A percentile compares a stretch with the other conserved stretches of the same genome.
These are phyloP conservation scores for Cardamine resedifolia DNA, from an alignment of 345 rosid genomes.

Conservation along the genomic window DNA sequence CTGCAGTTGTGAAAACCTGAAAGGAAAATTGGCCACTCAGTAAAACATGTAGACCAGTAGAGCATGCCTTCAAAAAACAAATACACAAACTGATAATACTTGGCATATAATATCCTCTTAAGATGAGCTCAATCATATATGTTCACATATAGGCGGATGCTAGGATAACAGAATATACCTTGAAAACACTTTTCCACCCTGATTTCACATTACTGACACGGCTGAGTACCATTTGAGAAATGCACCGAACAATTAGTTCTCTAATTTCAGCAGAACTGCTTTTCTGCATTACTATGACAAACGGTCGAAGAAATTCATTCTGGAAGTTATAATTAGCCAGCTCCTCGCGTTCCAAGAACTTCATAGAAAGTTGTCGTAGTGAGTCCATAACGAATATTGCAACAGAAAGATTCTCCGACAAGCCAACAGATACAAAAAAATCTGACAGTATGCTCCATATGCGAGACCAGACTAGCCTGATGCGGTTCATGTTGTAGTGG, in stretches of 20 bases:
- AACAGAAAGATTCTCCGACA: slow-evolving; percentile 94
- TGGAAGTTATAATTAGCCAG: slow-evolving; percentile 96
- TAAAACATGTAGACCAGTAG: slow-evolving; percentile 18
- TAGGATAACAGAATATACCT: slow-evolving; percentile 51
- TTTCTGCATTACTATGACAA: slow-evolving; percentile 93
- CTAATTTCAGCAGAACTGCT: slow-evolving; percentile 81
- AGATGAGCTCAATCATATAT: slow-evolving; percentile 11
- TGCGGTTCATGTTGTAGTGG: slow-evolving; percentile 97
- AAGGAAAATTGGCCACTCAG: slow-evolving; percentile 25
- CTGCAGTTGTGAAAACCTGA: slow-evolving; percentile 86
- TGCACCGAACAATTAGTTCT: slow-evolving; percentile 87
- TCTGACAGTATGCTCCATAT: slow-evolving; percentile 95
- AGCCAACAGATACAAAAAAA: slow-evolving; percentile 92
- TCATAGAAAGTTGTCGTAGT: slow-evolving; percentile 93
- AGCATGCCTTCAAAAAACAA: not conserved
- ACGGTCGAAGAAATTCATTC: slow-evolving; percentile 93
- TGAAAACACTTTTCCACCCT: slow-evolving; percentile 98
- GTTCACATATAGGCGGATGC: slow-evolving; percentile 18
- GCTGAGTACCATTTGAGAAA: slow-evolving; percentile 97
- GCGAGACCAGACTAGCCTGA: slow-evolving; percentile 96
- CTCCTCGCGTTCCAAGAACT: slow-evolving; percentile 94
- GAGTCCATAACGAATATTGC: slow-evolving; percentile 99
- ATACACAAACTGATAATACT: slow-evolving; percentile 12
- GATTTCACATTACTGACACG: slow-evolving; percentile 92
- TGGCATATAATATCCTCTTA: slow-evolving; percentile 16